Conservation (phyloP, 768 basidiomycete genomes). For the Cystobasidium onofrii region DNA sequence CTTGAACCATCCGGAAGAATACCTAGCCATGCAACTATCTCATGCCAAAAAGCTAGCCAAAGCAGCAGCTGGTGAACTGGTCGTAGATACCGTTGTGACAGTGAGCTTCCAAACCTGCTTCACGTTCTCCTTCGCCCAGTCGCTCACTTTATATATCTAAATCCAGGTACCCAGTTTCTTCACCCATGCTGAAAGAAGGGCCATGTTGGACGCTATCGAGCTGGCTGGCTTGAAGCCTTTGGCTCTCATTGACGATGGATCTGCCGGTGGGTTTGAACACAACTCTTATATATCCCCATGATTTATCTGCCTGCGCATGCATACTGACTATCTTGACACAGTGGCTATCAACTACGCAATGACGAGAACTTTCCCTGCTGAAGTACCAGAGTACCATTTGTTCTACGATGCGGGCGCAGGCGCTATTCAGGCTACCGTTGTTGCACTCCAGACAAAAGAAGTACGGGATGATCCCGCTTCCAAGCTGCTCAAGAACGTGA, state of each 20-base stretch:
- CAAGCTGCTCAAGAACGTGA: conserved; percentile 47
- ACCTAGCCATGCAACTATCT: conserved; percentile 84
- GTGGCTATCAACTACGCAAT: conserved; percentile 98
- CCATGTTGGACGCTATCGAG: conserved; percentile 83
- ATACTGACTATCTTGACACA: conserved; percentile 22
- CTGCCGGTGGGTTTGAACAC: conserved; percentile 50
- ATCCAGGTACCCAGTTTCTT: conserved; percentile 67
- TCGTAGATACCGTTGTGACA: conserved; percentile 75
- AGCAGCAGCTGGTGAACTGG: conserved; percentile 59
- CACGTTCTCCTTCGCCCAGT: too few relatives aligned
- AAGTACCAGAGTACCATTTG: conserved; percentile 65
- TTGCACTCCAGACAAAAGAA: conserved; percentile 53
- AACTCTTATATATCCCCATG: not conserved
- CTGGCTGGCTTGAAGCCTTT: conserved; percentile 76
- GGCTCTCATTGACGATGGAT: conserved; percentile 82
- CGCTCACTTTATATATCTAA: not conserved
- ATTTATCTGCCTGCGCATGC: too few relatives aligned
- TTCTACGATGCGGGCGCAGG: conserved; percentile 92
- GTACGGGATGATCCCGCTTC: conserved; percentile 49
- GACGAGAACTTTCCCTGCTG: conserved; percentile 70
- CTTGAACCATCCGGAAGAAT: conserved; percentile 72
- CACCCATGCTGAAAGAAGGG: conserved; percentile 81
- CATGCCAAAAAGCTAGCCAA: conserved; percentile 87
- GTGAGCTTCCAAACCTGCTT: too few relatives aligned
- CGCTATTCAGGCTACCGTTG: conserved; percentile 67